Base-by-base conservation (phyloP, 148 eudicot genomes). In the Dysphania ambrosioides region DNA sequence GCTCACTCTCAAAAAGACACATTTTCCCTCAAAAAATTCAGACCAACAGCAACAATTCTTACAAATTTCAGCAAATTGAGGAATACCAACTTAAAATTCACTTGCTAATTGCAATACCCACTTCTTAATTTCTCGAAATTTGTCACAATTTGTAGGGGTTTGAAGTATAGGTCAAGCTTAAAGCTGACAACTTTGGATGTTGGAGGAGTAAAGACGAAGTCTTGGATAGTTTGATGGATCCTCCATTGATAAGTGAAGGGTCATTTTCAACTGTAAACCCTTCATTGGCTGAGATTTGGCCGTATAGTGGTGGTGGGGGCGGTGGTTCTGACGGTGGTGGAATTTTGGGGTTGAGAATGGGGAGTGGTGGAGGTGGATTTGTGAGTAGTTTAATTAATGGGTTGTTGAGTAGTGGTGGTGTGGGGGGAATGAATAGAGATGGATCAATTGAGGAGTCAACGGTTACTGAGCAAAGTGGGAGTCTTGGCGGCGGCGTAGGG, bases 231-330 rank as follows among this genome's bases (percentile, higher is more conserved):
- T n/a, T 49, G 55, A 94, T 94, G 98, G 98, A 91, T 83, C 98
- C 95, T 78, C 95, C 98, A 57, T 77, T 91, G 79, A 82, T 91
- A 23, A 90, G 72, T 72, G 97, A 91, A 73, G 82, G 84, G 18
- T 90, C 97, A 24, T 91, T 91, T 74, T 78, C 97, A 31, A 84
- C 91, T 1, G 83, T 85, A 18, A 93, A 88, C 76, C 98, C 97
- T 24, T 83, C 92, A 65, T 77, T 94, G 76, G 84, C 90, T 4
- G 98, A 88, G 87, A 89, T 91, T 81, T 89, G 94, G 90, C 92
- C 93, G 2, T 82, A 78, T 42, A 68, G 59, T n/a, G 74, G 59
- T 69, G 79, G 81, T 61, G 88, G 80, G 62, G 75, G 81, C 61
- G 88, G 80, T 8, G 80, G 75, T 66, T 60, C 35, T 16, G 70